Evolutionary conservation across 805 yeast genomes (phyloP).

Genomic region (Yarrowia alimentaria): DNA sequence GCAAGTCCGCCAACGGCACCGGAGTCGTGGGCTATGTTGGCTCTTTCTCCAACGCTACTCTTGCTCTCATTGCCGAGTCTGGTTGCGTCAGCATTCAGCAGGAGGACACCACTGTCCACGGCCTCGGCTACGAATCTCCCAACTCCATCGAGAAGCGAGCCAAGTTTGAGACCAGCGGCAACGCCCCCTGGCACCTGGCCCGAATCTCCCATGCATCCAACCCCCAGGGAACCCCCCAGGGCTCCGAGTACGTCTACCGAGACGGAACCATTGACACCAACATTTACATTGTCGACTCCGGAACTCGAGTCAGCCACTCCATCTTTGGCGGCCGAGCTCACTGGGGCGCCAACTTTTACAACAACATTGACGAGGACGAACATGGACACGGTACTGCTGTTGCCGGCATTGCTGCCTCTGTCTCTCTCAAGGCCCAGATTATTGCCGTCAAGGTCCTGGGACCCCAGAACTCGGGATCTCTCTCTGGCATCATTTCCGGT

Average conservation of each 20-base stretch:
- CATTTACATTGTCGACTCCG: conserved; percentile 86
- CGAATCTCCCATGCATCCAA: conserved; percentile 62
- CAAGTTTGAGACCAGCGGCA: conserved; percentile 45
- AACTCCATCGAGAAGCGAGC: conserved; percentile 55
- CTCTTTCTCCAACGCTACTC: conserved; percentile 45
- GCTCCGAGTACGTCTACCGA: conserved; percentile 70
- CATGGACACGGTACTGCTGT: conserved; percentile 96
- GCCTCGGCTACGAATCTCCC: conserved; percentile 40
- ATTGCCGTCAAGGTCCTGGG: conserved; percentile 62
- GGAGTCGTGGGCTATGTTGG: conserved; percentile 49
- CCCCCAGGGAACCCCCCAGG: conserved; percentile 31
- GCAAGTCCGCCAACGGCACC: conserved; percentile 33
- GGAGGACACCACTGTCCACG: conserved; percentile 66
- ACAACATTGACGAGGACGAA: conserved; percentile 73
- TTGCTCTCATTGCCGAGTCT: conserved; percentile 48
- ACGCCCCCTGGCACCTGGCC: conserved; percentile 73
- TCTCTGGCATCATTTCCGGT: conserved; percentile 62
- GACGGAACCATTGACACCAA: conserved; percentile 82
- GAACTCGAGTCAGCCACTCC: conserved; percentile 71
- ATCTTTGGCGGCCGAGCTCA: conserved; percentile 81
- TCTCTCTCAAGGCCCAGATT: conserved; percentile 57
- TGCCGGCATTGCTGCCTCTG: conserved; percentile 79
- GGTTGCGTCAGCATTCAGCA: conserved; percentile 62
- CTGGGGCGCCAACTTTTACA: conserved; percentile 83
- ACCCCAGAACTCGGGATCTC: conserved; percentile 57